Evolutionary conservation across 495 filamentous ascomycete species (phyloP), one percentile per base, ranked within the genome.

Genomic region (Lindgomyces ingoldianus): DNA sequence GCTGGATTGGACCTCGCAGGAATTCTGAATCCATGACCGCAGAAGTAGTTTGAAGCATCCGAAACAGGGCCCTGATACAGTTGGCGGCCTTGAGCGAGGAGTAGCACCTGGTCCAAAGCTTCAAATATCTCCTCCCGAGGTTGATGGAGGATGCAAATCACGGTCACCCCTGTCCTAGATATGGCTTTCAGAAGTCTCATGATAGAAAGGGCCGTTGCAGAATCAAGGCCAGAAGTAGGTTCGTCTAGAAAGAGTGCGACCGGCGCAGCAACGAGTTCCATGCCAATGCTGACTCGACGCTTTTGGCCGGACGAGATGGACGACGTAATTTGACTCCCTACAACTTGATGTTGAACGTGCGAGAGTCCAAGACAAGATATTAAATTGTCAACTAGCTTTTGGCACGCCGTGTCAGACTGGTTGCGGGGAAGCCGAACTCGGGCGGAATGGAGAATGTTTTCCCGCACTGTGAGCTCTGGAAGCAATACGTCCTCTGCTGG

Each of bases 251-350:
- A 93, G 77, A 0, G 91, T 78, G 22, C 83, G 42, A 60, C 85
- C 0, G 93, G 93, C 70, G 91, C 91, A 3, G 93, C 91, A 1
- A 89, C 91, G 1, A 97, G 77, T 72, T 97, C 93, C 3, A 97
- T 92, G 54, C 89, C 93, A 59, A 97, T 96, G 2, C 93, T 96
- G 2, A 96, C 81, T 30, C 86, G 83, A 73, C 87, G 87, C 65
- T 82, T 79, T 73, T 88, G 85, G 70, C 87, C 86, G 19, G 87
- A 88, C 62, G 57, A 60, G 45, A 60, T 50, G 21, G 36, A 9
- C 4, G 42, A 44, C 25, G 48, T 48, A 16, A 80, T 90, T 78
- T 72, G 77, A 76, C 61, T 83, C 74, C 63, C 51, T 11, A 77
- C 68, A 29, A 77, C 52, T 14, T 71, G 70, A 54, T 77, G 69